Conservation (phyloP, 352 stramenopile genomes). For the Globisporangium cylindrosporum region DNA sequence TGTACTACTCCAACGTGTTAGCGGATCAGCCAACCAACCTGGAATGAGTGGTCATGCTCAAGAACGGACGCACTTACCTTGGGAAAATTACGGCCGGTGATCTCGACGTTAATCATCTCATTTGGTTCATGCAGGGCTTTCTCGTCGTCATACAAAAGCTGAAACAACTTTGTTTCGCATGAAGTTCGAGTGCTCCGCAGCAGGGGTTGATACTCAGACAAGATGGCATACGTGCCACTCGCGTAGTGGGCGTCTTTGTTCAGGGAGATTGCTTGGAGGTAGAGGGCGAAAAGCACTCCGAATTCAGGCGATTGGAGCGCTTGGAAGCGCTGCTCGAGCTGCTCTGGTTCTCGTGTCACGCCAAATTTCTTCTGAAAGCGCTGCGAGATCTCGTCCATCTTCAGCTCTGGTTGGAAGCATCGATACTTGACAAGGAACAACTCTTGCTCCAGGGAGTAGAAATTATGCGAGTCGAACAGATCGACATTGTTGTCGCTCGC, state of each 20-base stretch:
- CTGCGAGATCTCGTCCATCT: constrained; percentile 29
- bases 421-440: constrained; percentile 54
- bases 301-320: constrained; percentile 38
- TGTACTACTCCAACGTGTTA: constrained; percentile 32
- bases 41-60: background rate
- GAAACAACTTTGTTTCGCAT: constrained; percentile 59
- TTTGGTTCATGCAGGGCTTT: constrained; percentile 41
- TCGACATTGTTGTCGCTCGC: constrained; percentile 31
- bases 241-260: constrained; percentile 36
- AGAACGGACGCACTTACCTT: constrained; percentile 28
- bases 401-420: constrained; percentile 55
- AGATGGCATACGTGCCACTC: constrained; percentile 26
- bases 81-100: constrained; percentile 55
- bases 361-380: constrained; percentile 53
- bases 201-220: constrained; percentile 45
- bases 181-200: constrained; percentile 48
- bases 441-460: constrained; percentile 51
- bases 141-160: constrained; percentile 65
- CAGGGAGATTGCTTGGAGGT: constrained; percentile 39
- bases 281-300: constrained; percentile 43
- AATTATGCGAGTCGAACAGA: constrained; percentile 38
- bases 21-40: background rate
- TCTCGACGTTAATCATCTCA: constrained; percentile 51
- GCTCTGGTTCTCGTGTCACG: constrained; percentile 21
- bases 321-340: constrained; percentile 42